phyloP scores from a whole-genome alignment of 1,139 yeast species.

The Hansenula sp. region DNA sequence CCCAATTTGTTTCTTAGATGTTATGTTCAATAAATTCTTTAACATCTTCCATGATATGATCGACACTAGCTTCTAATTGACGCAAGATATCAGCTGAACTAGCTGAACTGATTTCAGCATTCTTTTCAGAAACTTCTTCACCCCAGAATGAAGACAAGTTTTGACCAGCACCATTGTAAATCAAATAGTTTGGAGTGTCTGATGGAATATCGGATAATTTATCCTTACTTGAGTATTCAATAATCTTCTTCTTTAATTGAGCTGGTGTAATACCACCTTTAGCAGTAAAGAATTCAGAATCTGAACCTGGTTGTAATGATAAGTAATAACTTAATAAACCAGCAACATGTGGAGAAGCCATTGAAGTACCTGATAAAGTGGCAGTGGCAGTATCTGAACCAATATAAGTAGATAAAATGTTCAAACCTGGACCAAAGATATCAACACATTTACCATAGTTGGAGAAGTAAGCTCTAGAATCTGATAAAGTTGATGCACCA shows the following conservation, averaged over 20 bases:
- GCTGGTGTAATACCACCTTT: constrained; percentile 71
- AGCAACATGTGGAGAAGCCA: constrained; percentile 98
- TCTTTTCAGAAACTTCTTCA: constrained; percentile 1
- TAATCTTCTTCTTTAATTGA: constrained; percentile 83
- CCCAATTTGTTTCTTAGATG: too few relatives aligned
- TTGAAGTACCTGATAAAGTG: constrained; percentile 93
- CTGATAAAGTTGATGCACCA: constrained; percentile 76
- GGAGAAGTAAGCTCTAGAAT: constrained; percentile 73
- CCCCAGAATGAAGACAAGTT: constrained; percentile 34
- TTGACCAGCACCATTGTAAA: constrained; percentile 91
- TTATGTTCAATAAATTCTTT: constrained; percentile 7
- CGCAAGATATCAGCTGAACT: neutral
- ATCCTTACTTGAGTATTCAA: constrained; percentile 72
- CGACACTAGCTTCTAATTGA: constrained; percentile 8
- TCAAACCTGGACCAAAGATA: constrained; percentile 81
- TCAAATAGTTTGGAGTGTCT: constrained; percentile 84
- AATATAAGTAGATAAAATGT: constrained; percentile 79
- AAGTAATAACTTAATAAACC: constrained; percentile 87
- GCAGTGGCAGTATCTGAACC: constrained; percentile 84
- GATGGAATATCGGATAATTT: constrained; percentile 67
- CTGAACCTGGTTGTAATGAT: constrained; percentile 84
- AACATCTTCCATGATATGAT: constrained; percentile 8
- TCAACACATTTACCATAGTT: constrained; percentile 85
- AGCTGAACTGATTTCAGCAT: neutral
- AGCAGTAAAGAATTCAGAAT: constrained; percentile 63